phyloP scores from a whole-genome alignment of 306 rosid genomes.

The Casuarina equisetifolia region DNA sequence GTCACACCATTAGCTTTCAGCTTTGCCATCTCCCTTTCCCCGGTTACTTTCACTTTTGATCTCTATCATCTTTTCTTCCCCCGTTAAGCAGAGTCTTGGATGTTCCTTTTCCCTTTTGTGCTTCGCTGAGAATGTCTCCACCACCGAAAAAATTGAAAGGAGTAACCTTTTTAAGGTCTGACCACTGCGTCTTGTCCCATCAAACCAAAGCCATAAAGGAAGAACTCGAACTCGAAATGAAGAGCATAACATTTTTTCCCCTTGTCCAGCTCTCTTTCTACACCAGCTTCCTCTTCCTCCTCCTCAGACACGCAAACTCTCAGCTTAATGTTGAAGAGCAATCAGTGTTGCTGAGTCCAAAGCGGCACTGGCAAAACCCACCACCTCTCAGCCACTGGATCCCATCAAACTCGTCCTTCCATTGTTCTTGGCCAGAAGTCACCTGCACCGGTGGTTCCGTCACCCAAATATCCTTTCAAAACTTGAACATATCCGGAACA shows the following conservation, averaged over 20 bases:
- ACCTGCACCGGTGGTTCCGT: constrained; percentile 46
- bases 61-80: too few relatives aligned
- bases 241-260: too few relatives aligned
- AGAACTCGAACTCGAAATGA: constrained; percentile 35
- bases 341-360: constrained; percentile 39
- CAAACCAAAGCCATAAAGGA: too few relatives aligned
- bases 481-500: constrained; percentile 19
- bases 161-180: too few relatives aligned
- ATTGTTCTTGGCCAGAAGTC: constrained; percentile 61
- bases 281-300: constrained; percentile 14
- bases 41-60: too few relatives aligned
- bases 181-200: too few relatives aligned
- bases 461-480: constrained; percentile 27
- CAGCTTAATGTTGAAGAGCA: constrained; percentile 50
- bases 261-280: constrained; percentile 7
- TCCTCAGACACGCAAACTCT: constrained; percentile 34
- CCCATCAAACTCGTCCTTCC: constrained; percentile 39
- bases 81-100: too few relatives aligned
- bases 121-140: too few relatives aligned
- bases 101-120: too few relatives aligned
- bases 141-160: too few relatives aligned
- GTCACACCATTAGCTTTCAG: too few relatives aligned
- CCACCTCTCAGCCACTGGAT: constrained; percentile 47
- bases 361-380: constrained; percentile 43
- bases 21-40: too few relatives aligned